Percentiles rank a stretch among this genome's conserved stretches.
Conservation (phyloP, 2,329 filamentous ascomycete genomes). For the Pseudogymnoascus sp. region DNA sequence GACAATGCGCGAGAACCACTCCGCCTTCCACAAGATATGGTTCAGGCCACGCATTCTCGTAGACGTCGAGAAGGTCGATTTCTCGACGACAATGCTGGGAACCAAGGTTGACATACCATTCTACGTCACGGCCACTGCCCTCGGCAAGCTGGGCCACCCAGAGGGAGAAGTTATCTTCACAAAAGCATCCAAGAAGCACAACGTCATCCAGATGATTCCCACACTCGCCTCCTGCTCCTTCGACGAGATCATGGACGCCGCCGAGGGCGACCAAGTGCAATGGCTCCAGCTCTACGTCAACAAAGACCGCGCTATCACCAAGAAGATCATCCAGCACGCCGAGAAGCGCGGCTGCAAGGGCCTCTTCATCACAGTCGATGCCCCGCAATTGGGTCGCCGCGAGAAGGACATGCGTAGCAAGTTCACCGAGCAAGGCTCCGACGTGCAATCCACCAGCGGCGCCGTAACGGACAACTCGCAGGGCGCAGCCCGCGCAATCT, state of each 20-base stretch:
- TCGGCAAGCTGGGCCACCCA: conserved; percentile 88
- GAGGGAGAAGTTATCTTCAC: conserved; percentile 93
- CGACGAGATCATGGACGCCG: conserved; percentile 90
- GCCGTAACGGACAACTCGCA: conserved; percentile 75
- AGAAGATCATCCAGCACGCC: conserved; percentile 83
- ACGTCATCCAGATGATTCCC: conserved; percentile 96
- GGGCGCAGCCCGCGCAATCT: conserved; percentile 90
- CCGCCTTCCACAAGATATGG: conserved; percentile 93
- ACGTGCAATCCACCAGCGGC: conserved; percentile 63
- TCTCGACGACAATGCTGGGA: conserved; percentile 88
- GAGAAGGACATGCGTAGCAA: conserved; percentile 98
- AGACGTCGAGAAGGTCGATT: conserved; percentile 80
- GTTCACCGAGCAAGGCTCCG: conserved; percentile 74
- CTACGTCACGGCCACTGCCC: conserved; percentile 91
- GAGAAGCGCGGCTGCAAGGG: conserved; percentile 88
- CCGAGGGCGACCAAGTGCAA: conserved; percentile 71
- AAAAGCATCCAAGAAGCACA: conserved; percentile 71
- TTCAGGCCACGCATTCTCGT: conserved; percentile 85
- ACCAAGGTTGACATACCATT: conserved; percentile 78
- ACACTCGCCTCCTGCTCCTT: conserved; percentile 95
- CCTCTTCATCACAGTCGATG: conserved; percentile 97
- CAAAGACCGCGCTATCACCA: conserved; percentile 85
- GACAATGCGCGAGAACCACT: conserved; percentile 93
- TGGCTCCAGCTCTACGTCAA: conserved; percentile 97
- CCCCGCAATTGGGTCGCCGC: conserved; percentile 84